A percentile compares a stretch with the other conserved stretches of the same genome.
Conservation (phyloP, 306 rosid species). For the Myrica gale region DNA sequence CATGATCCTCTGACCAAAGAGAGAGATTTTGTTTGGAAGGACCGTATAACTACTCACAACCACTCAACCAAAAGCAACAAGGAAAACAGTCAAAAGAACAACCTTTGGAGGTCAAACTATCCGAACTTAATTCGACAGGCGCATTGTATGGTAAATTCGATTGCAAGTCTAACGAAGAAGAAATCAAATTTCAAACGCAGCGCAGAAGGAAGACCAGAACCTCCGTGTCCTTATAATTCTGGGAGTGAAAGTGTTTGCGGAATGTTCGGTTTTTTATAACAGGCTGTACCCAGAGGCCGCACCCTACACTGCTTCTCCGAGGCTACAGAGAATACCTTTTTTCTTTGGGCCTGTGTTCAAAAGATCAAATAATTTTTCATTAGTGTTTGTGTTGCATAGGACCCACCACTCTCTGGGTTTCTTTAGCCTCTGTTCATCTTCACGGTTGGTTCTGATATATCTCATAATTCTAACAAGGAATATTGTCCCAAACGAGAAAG, state of each 20-base stretch:
- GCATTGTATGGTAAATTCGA: neutral
- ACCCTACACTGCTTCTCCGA: slow-evolving; percentile 23
- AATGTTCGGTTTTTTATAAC: slow-evolving; percentile 8
- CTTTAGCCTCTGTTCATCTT: neutral
- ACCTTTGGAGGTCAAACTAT: slow-evolving; percentile 21
- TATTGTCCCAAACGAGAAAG: neutral
- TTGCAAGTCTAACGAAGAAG: neutral
- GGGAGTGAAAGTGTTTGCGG: slow-evolving; percentile 12
- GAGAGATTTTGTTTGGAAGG: slow-evolving; percentile 18
- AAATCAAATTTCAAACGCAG: neutral
- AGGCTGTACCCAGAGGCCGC: neutral
- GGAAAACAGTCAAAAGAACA: slow-evolving; percentile 34
- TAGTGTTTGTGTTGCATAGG: slow-evolving; percentile 3
- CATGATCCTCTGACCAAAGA: neutral
- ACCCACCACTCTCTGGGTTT: slow-evolving; percentile 25
- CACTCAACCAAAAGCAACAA: slow-evolving; percentile 23
- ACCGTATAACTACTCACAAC: slow-evolving; percentile 21
- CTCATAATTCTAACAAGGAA: neutral
- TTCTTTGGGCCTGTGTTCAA: slow-evolving; percentile 13
- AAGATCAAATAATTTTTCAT: slow-evolving; percentile 19
- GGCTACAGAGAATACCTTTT: slow-evolving; percentile 31
- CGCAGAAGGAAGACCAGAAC: neutral
- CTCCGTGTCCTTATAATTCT: neutral
- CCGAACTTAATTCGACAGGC: neutral
- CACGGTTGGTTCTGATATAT: neutral